phyloP scores from a whole-genome alignment of 352 stramenopile species.

The Thraustochytrium striatum region DNA sequence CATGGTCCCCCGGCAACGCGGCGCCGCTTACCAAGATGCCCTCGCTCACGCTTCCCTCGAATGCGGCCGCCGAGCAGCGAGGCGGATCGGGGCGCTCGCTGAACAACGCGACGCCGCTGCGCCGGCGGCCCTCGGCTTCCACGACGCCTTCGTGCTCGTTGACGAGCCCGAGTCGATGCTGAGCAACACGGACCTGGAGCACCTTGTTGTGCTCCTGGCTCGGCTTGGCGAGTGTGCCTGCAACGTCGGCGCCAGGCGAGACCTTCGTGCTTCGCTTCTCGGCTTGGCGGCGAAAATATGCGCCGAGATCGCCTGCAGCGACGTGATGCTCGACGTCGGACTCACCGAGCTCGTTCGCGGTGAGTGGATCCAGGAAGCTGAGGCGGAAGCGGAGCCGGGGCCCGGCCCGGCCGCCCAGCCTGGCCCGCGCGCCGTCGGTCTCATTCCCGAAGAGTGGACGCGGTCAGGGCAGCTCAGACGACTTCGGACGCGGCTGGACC shows the following conservation, averaged over 20 bases:
- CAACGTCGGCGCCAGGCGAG: not conserved
- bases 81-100: not conserved
- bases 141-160: slow-evolving; percentile 24
- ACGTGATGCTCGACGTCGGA: not conserved
- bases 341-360: not conserved
- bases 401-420: not conserved
- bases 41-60: not conserved
- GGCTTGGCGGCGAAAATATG: not conserved
- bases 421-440: not conserved
- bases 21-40: not conserved
- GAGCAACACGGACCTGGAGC: not conserved
- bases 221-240: not conserved
- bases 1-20: not conserved
- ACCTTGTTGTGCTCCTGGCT: slow-evolving; percentile 1
- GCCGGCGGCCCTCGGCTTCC: not conserved
- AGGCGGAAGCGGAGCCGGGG: not conserved
- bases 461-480: no score
- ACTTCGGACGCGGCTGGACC: not conserved
- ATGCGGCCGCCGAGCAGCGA: not conserved
- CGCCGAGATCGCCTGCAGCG: slow-evolving; percentile 6
- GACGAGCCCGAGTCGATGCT: slow-evolving; percentile 32
- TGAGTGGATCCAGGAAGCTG: slow-evolving; percentile 8
- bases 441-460: not conserved
- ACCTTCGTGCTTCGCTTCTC: not conserved
- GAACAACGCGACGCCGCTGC: not conserved